Evolutionary conservation across 495 filamentous ascomycete species (phyloP), one percentile per base, ranked within the genome.

Genomic region (Trichocladium uniseriatum): DNA sequence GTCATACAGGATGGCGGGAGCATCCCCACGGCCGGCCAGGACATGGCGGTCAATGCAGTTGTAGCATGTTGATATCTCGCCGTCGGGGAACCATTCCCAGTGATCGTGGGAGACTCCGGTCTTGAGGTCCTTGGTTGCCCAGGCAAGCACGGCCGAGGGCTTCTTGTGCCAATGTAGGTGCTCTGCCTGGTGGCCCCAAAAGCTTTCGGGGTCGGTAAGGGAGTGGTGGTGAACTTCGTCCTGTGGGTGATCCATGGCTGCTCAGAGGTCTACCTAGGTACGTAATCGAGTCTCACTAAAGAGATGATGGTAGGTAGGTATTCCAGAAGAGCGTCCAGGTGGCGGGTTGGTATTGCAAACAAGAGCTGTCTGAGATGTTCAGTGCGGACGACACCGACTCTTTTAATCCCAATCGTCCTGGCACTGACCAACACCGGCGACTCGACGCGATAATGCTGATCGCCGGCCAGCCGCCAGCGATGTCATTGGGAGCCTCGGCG

Each of bases 31-130:
- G 15, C 89, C 88, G 7, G 74, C 75, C 16, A 80, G 68, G 14
- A 96, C 88, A 65, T 95, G 91, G 16, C 90, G 76, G 62, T 95
- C 90, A 24, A 96, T 69, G 56, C 89, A 92, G 61, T 96, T 96
- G 66, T 84, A 95, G 43, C 81, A 82, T 0, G 89, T 95, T 21
- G 86, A 94, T 58, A 96, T 85, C 68, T 90, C 81, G 39, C 90
- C 90, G 48, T 79, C 86, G 0, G 87, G 80, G 55, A 95, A 96
- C 90, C 60, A 96, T 27, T 78, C 77, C 86, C 88, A 95, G 58
- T 83, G 73, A 21, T 67, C 66, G 49, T 77, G 73, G 7, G 61
- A 48, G 6, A 51, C 49, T 27, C 70, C 71, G 31, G 50, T 65
- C 24, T 54, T 51, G 13, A 79, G 62, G 6, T 55, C 60, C 53